Conservation (phyloP, 352 stramenopile species). For the Phytophthora pinifolia region DNA sequence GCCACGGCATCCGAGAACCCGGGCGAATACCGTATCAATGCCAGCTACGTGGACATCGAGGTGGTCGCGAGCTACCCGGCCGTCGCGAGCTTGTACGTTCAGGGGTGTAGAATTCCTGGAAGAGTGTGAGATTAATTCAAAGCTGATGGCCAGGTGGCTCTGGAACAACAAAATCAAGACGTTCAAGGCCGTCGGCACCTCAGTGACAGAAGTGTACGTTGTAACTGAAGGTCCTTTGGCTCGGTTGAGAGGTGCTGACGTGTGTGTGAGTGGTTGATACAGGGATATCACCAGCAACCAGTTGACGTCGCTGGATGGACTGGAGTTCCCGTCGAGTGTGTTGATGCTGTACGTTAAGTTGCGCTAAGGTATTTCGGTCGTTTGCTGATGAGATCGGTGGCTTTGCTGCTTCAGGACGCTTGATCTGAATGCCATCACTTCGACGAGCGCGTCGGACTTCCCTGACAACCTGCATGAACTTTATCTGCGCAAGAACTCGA, state of each 20-base stretch:
- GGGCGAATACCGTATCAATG: conserved; percentile 30
- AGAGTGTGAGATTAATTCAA: not conserved
- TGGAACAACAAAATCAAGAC: conserved; percentile 51
- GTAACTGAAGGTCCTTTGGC: not conserved
- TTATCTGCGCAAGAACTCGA: conserved; percentile 37
- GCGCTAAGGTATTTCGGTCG: not conserved
- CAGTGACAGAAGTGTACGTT: conserved; percentile 45
- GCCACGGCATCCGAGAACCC: conserved; percentile 23
- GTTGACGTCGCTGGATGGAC: conserved; percentile 27
- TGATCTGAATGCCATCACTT: conserved; percentile 27
- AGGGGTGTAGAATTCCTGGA: not conserved
- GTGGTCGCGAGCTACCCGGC: conserved; percentile 32
- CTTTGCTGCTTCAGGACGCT: conserved; percentile 16
- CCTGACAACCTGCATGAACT: conserved; percentile 22
- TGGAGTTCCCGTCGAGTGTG: conserved; percentile 29
- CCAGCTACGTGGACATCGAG: conserved; percentile 30
- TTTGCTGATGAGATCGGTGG: conserved; percentile 11
- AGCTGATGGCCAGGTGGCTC: conserved; percentile 19
- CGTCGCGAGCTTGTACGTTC: conserved; percentile 27
- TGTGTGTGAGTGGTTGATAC: not conserved
- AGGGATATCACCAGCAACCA: conserved; percentile 34
- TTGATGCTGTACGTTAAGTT: conserved; percentile 21
- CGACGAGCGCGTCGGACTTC: conserved; percentile 23
- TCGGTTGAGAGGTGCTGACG: conserved; percentile 16
- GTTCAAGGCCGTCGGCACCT: conserved; percentile 33